Evolutionary conservation across 331 rosid genomes (phyloP), one percentile per base, ranked within the genome.

Genomic region (Quercus tomentella): DNA sequence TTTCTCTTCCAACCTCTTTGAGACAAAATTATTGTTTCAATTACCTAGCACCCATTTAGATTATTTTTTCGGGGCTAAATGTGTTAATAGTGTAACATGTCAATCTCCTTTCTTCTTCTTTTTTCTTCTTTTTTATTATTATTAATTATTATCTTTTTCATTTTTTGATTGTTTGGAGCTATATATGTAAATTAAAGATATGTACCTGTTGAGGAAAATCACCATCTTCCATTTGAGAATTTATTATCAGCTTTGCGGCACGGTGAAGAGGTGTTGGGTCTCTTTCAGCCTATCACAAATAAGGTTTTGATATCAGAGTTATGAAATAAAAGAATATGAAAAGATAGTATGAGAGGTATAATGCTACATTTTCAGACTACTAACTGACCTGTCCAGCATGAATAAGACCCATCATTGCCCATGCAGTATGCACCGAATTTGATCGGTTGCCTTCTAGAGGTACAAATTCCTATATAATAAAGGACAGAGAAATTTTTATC

Each of bases 391-490:
- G 98, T 54, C 90, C 90, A 16, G 91, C 81, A 21, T 87, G 87
- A 81, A 94, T 89, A 61, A 94, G 77, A 54, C 93, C 97, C 97
- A 93, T 93, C 77, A 93, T 43, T n/a, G 92, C 97, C 83, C 92
- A 87, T 18, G 98, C 92, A 14, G 97, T 91, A 5, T 93, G 98
- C 73, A 93, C 94, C 69, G 92, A 77, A 82, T 92, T 93, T 54
- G 98, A 90, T 74, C 90, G 79, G 26, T 74, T 88, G 56, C 91
- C 91, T 81, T 91, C 90, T 0, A 91, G 86, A 26, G 94, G 92
- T 35, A 93, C 77, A 37, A 89, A 92, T 80, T 82, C 86, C 98
- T 93, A 72, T 72, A 30, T 70, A 14, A 65, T 65, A 18, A 65
- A 65, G 49, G 18, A 5, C 17, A 61, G 5, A 61, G 5, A 65